Percentiles rank a stretch among this genome's conserved stretches.
These are phyloP conservation scores for Nicotiana undulata DNA, from an alignment of 257 asterid genomes.

Conservation along the genomic window DNA sequence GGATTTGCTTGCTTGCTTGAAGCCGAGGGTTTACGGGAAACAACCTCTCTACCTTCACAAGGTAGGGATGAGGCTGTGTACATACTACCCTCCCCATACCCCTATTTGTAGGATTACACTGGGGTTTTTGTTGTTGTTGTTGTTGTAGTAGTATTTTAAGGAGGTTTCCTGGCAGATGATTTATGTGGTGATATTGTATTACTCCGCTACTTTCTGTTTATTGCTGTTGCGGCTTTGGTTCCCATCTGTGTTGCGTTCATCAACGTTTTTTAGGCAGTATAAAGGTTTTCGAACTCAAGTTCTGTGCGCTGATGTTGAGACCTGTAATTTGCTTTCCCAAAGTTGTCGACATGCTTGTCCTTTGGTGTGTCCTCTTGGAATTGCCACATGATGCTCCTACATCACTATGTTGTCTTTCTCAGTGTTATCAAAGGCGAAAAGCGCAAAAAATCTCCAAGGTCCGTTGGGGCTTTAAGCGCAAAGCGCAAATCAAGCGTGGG, in stretches of 20 bases:
- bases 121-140: too few relatives aligned
- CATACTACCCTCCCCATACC: too few relatives aligned
- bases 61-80: too few relatives aligned
- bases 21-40: too few relatives aligned
- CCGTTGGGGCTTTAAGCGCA: too few relatives aligned
- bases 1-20: not conserved
- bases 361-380: not conserved
- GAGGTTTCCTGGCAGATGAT: not conserved
- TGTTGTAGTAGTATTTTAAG: not conserved
- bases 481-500: too few relatives aligned
- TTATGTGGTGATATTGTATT: not conserved
- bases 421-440: too few relatives aligned
- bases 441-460: too few relatives aligned
- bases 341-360: not conserved
- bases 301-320: not conserved
- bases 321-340: not conserved
- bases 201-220: not conserved
- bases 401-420: not conserved
- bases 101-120: too few relatives aligned
- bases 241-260: not conserved
- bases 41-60: too few relatives aligned
- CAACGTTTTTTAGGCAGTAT: not conserved
- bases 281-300: not conserved
- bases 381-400: not conserved
- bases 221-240: not conserved